phyloP scores from a whole-genome alignment of 2,329 filamentous ascomycete genomes.

The Sclerotiophoma versabilis region DNA sequence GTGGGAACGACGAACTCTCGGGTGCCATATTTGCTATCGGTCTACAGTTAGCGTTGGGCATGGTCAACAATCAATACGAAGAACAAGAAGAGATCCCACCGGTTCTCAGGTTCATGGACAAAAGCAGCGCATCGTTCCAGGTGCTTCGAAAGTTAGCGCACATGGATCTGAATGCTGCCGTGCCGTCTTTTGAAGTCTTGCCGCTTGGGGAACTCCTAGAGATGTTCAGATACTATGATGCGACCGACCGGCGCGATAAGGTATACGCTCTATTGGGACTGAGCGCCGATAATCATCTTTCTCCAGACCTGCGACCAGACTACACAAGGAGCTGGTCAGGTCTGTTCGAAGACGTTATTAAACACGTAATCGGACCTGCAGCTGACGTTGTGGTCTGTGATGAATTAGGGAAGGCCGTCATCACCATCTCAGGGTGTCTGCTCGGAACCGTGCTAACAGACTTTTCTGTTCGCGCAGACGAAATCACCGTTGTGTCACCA shows the following conservation, averaged over 20 bases:
- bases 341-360: neutral
- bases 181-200: neutral
- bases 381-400: neutral
- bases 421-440: neutral
- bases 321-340: constrained; percentile 1
- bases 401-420: neutral
- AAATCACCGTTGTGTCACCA: too few relatives aligned
- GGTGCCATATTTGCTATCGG: constrained; percentile 18
- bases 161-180: neutral
- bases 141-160: neutral
- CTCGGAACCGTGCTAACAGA: neutral
- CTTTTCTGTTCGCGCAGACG: too few relatives aligned
- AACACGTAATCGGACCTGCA: neutral
- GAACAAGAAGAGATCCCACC: neutral
- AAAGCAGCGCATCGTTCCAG: neutral
- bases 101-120: neutral
- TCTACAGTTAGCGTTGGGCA: neutral
- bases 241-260: constrained; percentile 14
- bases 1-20: constrained; percentile 5
- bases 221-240: constrained; percentile 16
- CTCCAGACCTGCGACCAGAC: constrained; percentile 9
- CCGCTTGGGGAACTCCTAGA: constrained; percentile 17
- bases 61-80: neutral
- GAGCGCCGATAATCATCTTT: constrained; percentile 9
- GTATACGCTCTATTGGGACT: constrained; percentile 19